A percentile compares a stretch with the other conserved stretches of the same genome.
These are phyloP conservation scores for Alternaria novae-zelandiae DNA, from an alignment of 2,329 filamentous ascomycete genomes.

Conservation along the genomic window DNA sequence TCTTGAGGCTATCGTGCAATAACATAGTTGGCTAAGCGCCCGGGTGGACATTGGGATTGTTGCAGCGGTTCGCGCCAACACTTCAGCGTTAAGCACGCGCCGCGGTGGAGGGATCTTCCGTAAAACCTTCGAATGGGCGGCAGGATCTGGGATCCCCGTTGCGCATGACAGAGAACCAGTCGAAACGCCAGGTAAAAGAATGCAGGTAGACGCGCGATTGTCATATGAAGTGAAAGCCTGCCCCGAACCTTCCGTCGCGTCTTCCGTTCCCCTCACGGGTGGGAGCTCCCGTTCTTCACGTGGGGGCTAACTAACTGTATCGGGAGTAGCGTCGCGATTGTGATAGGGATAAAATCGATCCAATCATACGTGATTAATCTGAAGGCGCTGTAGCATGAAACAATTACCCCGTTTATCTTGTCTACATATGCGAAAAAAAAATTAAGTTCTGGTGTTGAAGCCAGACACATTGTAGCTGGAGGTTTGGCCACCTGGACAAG, in stretches of 20 bases:
- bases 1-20: conserved; percentile 6
- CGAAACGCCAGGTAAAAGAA: neutral
- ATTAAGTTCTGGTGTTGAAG: neutral
- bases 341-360: neutral
- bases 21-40: conserved; percentile 9
- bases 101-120: neutral
- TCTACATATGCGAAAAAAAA: neutral
- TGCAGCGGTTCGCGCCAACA: conserved; percentile 10
- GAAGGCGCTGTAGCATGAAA: neutral
- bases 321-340: neutral
- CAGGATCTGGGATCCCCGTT: neutral
- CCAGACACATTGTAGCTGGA: neutral
- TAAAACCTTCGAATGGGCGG: neutral
- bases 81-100: conserved; percentile 1
- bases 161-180: neutral
- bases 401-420: neutral
- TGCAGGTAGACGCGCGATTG: neutral
- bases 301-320: neutral
- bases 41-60: conserved; percentile 1
- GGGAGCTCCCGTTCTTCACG: neutral
- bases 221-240: neutral
- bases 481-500: neutral
- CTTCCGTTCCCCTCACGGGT: neutral
- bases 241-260: neutral
- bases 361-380: neutral